A percentile compares a stretch with the other conserved stretches of the same genome.
These are phyloP conservation scores for Neopestalotiopsis sp. DNA, from an alignment of 2,329 filamentous ascomycete genomes.

Conservation along the genomic window DNA sequence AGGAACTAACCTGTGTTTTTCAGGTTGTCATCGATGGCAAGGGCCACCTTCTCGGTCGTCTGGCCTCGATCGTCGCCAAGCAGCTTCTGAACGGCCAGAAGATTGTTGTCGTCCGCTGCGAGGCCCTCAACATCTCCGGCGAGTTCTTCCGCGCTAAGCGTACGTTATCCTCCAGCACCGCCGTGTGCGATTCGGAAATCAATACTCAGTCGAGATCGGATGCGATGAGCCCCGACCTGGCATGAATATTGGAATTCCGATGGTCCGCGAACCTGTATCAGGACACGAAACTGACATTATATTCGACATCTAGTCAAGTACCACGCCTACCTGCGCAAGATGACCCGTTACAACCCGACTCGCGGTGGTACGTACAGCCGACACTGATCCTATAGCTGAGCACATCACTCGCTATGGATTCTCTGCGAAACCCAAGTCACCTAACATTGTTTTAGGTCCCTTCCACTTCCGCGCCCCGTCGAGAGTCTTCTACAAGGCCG, in stretches of 20 bases:
- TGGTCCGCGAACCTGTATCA: background rate
- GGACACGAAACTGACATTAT: constrained; percentile 47
- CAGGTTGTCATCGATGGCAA: constrained; percentile 99
- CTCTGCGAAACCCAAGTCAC: constrained; percentile 18
- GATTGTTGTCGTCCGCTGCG: constrained; percentile 98
- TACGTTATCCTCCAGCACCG: constrained; percentile 65
- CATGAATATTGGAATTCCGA: constrained; percentile 6
- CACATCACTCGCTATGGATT: background rate
- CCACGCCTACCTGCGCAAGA: constrained; percentile 99
- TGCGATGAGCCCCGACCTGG: background rate
- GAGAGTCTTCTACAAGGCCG: constrained; percentile 99
- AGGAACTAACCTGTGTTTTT: constrained; percentile 39
- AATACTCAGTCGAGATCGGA: background rate
- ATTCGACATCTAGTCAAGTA: constrained; percentile 87
- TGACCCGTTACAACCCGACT: constrained; percentile 99
- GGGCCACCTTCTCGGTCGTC: constrained; percentile 98
- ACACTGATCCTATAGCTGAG: constrained; percentile 17
- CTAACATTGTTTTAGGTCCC: constrained; percentile 68
- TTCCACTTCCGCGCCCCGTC: constrained; percentile 99
- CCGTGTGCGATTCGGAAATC: background rate
- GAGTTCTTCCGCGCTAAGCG: constrained; percentile 99
- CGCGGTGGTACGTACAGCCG: constrained; percentile 78
- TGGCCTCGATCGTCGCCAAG: constrained; percentile 98
- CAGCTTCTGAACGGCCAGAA: constrained; percentile 99
- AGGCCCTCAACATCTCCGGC: constrained; percentile 99